These are phyloP conservation scores for Cryptococcus neoformans DNA, from an alignment of 1,284 basidiomycete genomes.

Conservation along the genomic window DNA sequence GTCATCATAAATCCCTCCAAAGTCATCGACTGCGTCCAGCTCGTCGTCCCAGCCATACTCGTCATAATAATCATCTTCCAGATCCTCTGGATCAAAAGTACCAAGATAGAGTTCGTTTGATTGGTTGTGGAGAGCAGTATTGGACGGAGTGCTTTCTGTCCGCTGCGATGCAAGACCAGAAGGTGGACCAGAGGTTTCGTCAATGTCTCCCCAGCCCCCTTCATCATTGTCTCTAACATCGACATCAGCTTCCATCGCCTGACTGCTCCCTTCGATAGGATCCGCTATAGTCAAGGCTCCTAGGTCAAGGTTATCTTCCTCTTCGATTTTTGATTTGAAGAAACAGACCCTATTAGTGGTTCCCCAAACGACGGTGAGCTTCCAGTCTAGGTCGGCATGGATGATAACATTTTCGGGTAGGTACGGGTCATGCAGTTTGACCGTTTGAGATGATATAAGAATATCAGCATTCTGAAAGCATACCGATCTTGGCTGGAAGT, in stretches of 20 bases:
- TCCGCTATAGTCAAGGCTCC: neutral
- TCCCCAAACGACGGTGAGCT: neutral
- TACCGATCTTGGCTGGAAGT: neutral
- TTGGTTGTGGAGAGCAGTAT: neutral
- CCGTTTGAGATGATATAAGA: neutral
- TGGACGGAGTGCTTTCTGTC: neutral
- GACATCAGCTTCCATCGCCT: neutral
- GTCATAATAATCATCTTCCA: neutral
- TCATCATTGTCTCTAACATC: neutral
- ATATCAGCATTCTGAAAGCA: neutral
- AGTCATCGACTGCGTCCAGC: neutral
- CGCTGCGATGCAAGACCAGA: neutral
- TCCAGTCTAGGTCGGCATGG: neutral
- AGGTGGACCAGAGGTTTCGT: neutral
- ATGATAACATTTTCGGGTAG: neutral
- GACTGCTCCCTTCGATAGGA: neutral
- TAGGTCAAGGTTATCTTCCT: neutral
- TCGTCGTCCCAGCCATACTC: neutral
- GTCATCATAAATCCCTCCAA: neutral
- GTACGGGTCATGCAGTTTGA: neutral
- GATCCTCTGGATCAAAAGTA: neutral
- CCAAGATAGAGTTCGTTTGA: constrained; percentile 1
- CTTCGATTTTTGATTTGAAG: neutral
- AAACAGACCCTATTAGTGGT: neutral
- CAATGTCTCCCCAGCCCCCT: neutral